Evolutionary conservation across 176 grass and related monocot genomes (phyloP).

Genomic region (Poa annua): DNA sequence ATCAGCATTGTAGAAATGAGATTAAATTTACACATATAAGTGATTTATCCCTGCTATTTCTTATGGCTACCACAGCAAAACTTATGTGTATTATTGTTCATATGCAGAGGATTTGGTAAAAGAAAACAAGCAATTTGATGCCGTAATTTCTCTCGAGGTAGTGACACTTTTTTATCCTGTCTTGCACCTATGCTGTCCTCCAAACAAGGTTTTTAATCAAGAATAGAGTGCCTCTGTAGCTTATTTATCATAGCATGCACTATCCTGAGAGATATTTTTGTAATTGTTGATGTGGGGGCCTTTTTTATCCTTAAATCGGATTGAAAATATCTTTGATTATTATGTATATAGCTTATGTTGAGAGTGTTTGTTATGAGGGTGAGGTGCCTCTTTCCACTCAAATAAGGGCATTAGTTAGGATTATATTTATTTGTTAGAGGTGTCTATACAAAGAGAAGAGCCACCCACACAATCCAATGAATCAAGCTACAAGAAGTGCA

Average conservation of each 20-base stretch:
- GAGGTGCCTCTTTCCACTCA: neutral
- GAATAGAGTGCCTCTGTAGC: neutral
- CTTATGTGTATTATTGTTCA: conserved; percentile 41
- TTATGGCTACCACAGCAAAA: conserved; percentile 39
- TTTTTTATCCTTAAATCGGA: no score
- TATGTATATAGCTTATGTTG: neutral
- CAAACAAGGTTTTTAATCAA: neutral
- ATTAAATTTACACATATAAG: conserved; percentile 6
- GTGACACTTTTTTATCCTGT: conserved; percentile 31
- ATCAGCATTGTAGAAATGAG: neutral
- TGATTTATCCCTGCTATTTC: conserved; percentile 19
- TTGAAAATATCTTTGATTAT: no score
- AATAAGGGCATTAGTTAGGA: neutral
- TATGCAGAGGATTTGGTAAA: conserved; percentile 85
- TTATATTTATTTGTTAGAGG: neutral
- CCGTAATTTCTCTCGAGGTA: conserved; percentile 95
- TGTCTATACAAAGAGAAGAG: neutral
- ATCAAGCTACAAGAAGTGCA: neutral
- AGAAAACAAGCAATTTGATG: conserved; percentile 83
- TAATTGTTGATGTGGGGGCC: no score
- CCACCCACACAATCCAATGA: neutral
- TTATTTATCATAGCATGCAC: neutral
- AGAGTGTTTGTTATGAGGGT: neutral
- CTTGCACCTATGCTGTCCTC: neutral
- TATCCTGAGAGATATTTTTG: neutral